Evolutionary conservation across 306 rosid genomes (phyloP), one percentile per base, ranked within the genome.

Genomic region (Chamaecrista fasciculata): DNA sequence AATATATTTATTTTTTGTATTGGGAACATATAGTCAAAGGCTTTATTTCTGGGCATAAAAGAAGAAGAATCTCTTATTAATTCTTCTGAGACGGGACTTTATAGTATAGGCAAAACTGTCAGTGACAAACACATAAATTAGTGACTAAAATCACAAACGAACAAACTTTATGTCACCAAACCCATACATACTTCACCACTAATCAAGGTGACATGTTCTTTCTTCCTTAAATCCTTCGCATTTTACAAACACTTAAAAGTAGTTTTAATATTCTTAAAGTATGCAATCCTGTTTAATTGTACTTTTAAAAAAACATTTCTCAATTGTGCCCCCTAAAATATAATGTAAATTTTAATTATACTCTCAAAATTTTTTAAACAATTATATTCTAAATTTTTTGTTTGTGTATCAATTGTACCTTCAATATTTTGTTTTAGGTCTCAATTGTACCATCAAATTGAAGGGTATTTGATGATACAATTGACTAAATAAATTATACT

Each of bases 171-270:
- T 31, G 12, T 53, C 76, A 77, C 51, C 33, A 60, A 64, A 25
- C 66, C 67, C 76, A n/a, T 33, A 33, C 40, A 31, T 81, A 2
- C 77, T 69, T 72, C 52, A 57, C 74, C 82, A 80, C 58, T 63
- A 81, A 73, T 77, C 79, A 77, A 77, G 77, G 71, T 69, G 39
- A 77, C 75, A 73, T 73, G 80, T 74, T 66, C 71, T 20, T 29
- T 60, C 59, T 15, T 10, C 25, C 16, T 19, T 23, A 6, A 12
- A 4, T 51, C 50, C 2, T 21, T 4, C 19, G 0, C 21, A 33
- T 8, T 49, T 12, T 2, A 62, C 8, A 2, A 15, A 64, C 5
- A 11, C n/a, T n/a, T n/a, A n/a, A n/a, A n/a, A n/a, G n/a, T n/a
- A n/a, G n/a, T n/a, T n/a, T n/a, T n/a, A n/a, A n/a, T n/a, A n/a